Evolutionary conservation across 495 filamentous ascomycete genomes (phyloP), one percentile per base, ranked within the genome.

Genomic region (Hyaloscypha variabilis): DNA sequence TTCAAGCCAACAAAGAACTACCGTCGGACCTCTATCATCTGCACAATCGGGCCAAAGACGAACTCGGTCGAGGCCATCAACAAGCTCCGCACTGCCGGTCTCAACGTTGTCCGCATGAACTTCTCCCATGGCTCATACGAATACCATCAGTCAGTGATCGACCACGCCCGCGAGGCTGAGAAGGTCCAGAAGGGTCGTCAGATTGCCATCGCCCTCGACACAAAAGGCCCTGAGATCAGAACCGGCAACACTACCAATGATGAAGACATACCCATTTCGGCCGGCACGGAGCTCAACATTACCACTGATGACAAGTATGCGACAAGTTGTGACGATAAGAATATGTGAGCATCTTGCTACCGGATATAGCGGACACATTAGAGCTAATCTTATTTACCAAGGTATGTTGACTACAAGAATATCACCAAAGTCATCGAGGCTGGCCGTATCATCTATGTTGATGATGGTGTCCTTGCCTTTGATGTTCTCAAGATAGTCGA

Each of bases 351-450:
- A 25, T 25, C 34, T 25, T 14, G 25, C 28, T 46, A 34, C 57
- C 1, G 24, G 34, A 24, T 6, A 46, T 8, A 10, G 3, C 8
- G 34, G 57, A 26, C 21, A 13, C 6, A 2, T 30, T 46, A 54
- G 19, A 28, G 4, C 51, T 54, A 54, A 54, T 23, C 6, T 51
- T 19, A 46, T 23, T 34, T 19, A 53, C 61, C 56, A 66, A 97
- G 93, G 93, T 96, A 93, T 71, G 91, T 99, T 72, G 95, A 99
- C 83, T 99, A 99, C 82, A 94, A 94, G 88, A 99, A 99, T 85
- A 97, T 99, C 84, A 97, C 95, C 81, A 96, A 94, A 81, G 94
- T 99, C 73, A 98, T 99, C 77, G 76, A 88, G 69, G 79, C 85
- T n/a, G 96, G 96, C 72, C 93, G 94, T 72, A 89, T 90, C 76